A percentile compares a stretch with the other conserved stretches of the same genome.
Conservation (phyloP, 805 yeast genomes). For the Yamadazyma sp. region DNA sequence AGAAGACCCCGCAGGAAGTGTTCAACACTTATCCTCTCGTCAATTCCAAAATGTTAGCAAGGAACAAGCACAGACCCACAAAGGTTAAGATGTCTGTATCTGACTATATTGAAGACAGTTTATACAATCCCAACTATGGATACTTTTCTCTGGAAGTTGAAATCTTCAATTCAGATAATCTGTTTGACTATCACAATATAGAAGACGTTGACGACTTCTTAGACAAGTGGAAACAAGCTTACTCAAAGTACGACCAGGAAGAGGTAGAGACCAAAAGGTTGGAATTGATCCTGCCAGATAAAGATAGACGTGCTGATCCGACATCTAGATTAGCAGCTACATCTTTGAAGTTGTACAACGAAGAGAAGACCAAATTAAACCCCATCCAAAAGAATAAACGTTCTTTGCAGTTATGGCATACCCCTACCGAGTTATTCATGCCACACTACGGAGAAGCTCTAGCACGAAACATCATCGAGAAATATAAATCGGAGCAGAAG, state of each 20-base stretch:
- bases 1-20: conserved; percentile 38
- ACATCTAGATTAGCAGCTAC: conserved; percentile 28
- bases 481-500: conserved; percentile 60
- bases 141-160: conserved; percentile 78
- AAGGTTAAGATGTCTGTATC: conserved; percentile 68
- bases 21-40: conserved; percentile 37
- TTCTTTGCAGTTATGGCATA: conserved; percentile 78
- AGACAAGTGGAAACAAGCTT: conserved; percentile 64
- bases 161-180: conserved; percentile 65
- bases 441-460: conserved; percentile 85
- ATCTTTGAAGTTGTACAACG: conserved; percentile 19
- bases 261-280: conserved; percentile 14
- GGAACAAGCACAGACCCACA: conserved; percentile 49
- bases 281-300: conserved; percentile 16
- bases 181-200: conserved; percentile 60
- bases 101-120: conserved; percentile 82
- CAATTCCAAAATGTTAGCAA: conserved; percentile 32
- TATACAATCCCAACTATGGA: conserved; percentile 81
- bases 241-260: conserved; percentile 47
- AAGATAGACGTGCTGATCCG: conserved; percentile 16
- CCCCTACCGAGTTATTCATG: conserved; percentile 82
- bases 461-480: conserved; percentile 68
- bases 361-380: conserved; percentile 24
- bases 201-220: conserved; percentile 68
- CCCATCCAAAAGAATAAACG: conserved; percentile 25